A percentile compares a stretch with the other conserved stretches of the same genome.
Evolutionary conservation across 768 basidiomycete genomes (phyloP).

Genomic region (Mycena floridula): DNA sequence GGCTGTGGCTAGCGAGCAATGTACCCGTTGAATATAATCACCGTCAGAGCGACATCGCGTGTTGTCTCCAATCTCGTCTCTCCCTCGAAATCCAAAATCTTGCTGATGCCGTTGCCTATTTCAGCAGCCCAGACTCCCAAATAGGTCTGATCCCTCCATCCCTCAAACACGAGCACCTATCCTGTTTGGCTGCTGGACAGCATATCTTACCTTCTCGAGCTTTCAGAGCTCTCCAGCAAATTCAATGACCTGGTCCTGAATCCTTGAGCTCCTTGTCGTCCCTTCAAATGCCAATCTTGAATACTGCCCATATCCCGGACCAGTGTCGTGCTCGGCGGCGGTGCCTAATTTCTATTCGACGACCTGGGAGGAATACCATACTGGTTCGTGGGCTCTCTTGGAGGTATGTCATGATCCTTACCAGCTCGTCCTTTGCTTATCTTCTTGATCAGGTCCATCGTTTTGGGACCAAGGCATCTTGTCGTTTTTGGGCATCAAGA

Average conservation of each 20-base stretch:
- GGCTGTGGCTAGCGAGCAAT: too few species aligned
- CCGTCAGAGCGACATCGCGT: too few species aligned
- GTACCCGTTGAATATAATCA: too few species aligned
- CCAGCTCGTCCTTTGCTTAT: background rate
- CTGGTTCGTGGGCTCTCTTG: conserved; percentile 67
- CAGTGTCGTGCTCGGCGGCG: too few species aligned
- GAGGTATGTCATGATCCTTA: conserved; percentile 27
- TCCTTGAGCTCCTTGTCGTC: conserved; percentile 86
- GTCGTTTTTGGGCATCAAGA: conserved; percentile 49
- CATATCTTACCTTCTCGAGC: conserved; percentile 65
- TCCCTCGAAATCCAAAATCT: too few species aligned
- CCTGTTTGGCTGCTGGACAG: conserved; percentile 82
- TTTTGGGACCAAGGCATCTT: conserved; percentile 78
- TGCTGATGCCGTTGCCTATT: too few species aligned
- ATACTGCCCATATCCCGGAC: conserved; percentile 92
- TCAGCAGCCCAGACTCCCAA: conserved; percentile 20
- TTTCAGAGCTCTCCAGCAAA: conserved; percentile 48
- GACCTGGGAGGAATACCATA: conserved; percentile 86
- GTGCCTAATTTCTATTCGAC: conserved; percentile 80
- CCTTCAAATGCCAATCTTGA: conserved; percentile 75
- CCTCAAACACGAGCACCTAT: conserved; percentile 78
- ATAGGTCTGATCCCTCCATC: conserved; percentile 61
- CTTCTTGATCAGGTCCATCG: conserved; percentile 47
- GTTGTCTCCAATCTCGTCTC: conserved; percentile 51
- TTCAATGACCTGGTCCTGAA: conserved; percentile 58